A percentile compares a stretch with the other conserved stretches of the same genome.
phyloP scores from a whole-genome alignment of 2,329 filamentous ascomycete species.

The Phoma sp. region DNA sequence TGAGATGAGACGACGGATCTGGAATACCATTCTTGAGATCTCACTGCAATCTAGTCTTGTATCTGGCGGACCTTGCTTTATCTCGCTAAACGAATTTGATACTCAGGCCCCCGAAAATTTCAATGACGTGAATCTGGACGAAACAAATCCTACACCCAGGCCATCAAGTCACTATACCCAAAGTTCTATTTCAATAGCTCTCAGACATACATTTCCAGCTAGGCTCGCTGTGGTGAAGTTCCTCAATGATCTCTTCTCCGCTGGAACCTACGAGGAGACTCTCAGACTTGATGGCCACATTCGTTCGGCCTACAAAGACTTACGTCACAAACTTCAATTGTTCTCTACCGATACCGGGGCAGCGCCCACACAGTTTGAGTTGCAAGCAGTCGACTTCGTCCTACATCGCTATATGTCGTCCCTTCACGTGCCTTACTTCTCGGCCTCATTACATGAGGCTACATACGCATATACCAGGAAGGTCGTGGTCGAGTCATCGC shows the following conservation, averaged over 20 bases:
- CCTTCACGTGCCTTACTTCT: conserved; percentile 38
- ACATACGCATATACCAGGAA: conserved; percentile 39
- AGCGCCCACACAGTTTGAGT: conserved; percentile 19
- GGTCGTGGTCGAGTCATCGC: conserved; percentile 33
- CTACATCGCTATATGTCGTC: conserved; percentile 38
- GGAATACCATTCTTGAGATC: conserved; percentile 49
- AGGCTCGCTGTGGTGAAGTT: conserved; percentile 48
- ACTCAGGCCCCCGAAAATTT: conserved; percentile 50
- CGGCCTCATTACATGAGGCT: conserved; percentile 26
- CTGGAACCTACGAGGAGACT: conserved; percentile 37
- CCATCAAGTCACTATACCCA: conserved; percentile 43
- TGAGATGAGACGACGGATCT: conserved; percentile 43
- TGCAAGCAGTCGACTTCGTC: conserved; percentile 34
- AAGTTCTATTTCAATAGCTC: conserved; percentile 45
- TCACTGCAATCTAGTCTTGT: conserved; percentile 48
- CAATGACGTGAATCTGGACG: conserved; percentile 50
- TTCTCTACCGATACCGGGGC: background rate
- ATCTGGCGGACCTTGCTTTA: conserved; percentile 46
- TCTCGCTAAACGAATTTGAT: conserved; percentile 48
- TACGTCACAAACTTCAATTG: conserved; percentile 27
- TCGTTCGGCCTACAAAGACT: conserved; percentile 26
- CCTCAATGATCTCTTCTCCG: conserved; percentile 35
- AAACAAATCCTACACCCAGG: conserved; percentile 34
- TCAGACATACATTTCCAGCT: conserved; percentile 47
- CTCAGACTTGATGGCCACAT: conserved; percentile 34